Percentiles rank a stretch among this genome's conserved stretches.
These are phyloP conservation scores for Jackrogersella minutella DNA, from an alignment of 495 filamentous ascomycete genomes.

Conservation along the genomic window DNA sequence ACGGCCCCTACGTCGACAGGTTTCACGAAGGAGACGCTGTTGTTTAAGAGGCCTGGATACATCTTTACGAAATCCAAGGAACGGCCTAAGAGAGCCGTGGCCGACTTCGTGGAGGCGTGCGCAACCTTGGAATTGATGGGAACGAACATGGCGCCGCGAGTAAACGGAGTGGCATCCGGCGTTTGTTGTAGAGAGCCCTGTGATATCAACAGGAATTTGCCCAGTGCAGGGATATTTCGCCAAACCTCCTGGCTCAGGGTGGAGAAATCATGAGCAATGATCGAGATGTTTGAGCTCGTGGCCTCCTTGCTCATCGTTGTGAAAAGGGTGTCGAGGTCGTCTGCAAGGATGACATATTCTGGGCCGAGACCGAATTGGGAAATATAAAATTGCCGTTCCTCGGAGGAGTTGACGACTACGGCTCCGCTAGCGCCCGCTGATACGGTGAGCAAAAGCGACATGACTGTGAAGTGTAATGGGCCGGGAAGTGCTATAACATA, in stretches of 20 bases:
- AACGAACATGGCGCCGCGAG: neutral
- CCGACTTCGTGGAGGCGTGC: too few species aligned
- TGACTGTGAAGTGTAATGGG: neutral
- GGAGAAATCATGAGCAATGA: neutral
- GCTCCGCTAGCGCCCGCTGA: neutral
- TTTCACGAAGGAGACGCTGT: too few species aligned
- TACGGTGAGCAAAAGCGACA: neutral
- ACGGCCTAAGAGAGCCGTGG: neutral
- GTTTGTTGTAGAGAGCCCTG: neutral
- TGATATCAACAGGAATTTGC: neutral
- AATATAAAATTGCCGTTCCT: neutral
- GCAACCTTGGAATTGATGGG: neutral
- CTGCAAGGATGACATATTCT: neutral
- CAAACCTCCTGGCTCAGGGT: neutral
- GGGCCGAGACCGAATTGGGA: neutral
- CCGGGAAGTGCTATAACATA: neutral
- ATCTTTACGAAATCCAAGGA: neutral
- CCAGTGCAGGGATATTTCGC: neutral
- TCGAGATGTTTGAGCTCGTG: neutral
- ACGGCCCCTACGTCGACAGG: too few species aligned
- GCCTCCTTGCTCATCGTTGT: neutral
- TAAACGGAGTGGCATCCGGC: neutral
- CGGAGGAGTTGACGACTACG: neutral
- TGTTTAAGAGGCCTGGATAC: too few species aligned
- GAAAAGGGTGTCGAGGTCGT: neutral